phyloP scores from a whole-genome alignment of 1,284 basidiomycete genomes.

The Pterula multifida region DNA sequence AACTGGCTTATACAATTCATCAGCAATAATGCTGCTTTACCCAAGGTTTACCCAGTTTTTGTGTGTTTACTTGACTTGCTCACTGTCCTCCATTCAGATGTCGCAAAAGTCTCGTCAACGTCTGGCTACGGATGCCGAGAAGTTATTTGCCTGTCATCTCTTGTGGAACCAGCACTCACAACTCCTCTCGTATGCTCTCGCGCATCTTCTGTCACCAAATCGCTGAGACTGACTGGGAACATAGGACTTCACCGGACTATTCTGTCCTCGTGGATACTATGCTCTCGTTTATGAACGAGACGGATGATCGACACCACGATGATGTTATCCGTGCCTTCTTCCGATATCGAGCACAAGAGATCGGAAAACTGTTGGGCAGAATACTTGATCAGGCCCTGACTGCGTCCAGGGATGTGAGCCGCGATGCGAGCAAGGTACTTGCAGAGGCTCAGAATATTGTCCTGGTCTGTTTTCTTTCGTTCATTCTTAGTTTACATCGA shows the following conservation, averaged over 20 bases:
- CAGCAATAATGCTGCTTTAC: constrained; percentile 70
- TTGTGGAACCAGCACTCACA: constrained; percentile 82
- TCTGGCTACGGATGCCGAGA: constrained; percentile 82
- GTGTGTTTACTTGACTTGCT: constrained; percentile 1
- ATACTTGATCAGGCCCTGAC: constrained; percentile 34
- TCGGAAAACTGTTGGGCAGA: constrained; percentile 45
- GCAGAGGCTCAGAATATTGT: constrained; percentile 67
- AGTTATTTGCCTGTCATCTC: constrained; percentile 71
- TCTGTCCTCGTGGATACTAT: constrained; percentile 58
- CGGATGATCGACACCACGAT: constrained; percentile 47
- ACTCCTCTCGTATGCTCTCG: constrained; percentile 40
- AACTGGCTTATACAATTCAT: constrained; percentile 82
- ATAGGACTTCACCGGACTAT: constrained; percentile 33
- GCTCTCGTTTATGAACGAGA: constrained; percentile 47
- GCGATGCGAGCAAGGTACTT: constrained; percentile 32
- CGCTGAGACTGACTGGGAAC: constrained; percentile 1
- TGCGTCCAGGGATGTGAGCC: constrained; percentile 26
- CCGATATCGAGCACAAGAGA: constrained; percentile 50
- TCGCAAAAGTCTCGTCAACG: constrained; percentile 68
- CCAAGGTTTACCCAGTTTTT: constrained; percentile 35
- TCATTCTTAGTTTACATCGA: neutral
- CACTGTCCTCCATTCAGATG: constrained; percentile 35
- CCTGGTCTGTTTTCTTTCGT: constrained; percentile 33
- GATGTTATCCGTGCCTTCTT: constrained; percentile 84
- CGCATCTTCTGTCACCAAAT: neutral